Base-by-base conservation (phyloP, 2,329 filamentous ascomycete species). In the Calonectria hongkongensis region DNA sequence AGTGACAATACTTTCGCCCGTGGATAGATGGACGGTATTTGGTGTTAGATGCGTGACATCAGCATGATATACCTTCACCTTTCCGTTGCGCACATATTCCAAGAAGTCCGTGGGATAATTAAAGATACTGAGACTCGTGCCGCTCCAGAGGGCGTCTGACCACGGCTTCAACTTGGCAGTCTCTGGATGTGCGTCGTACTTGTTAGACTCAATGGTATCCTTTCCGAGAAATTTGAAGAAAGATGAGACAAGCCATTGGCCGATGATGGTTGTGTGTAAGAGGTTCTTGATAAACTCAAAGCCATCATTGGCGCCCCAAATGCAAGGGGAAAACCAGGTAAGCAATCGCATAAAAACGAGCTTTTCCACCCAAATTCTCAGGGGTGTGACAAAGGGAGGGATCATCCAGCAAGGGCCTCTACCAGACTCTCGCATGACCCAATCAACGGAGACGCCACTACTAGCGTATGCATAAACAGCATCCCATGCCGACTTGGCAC, bases 21-120 rank as follows among this genome's bases (percentile, higher is more conserved):
- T 33, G 16, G 50, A 54, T 33, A 54, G 16, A 54, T 54, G 50
- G 9, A 54, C 50, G 3, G 50, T 54, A 12, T 28, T n/a, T 18
- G 50, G 28, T n/a, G 50, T 54, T 7, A 54, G 50, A 33, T 54
- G 25, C 12, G 16, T 86, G 12, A 88, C 88, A 65, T 87, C 85
- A 5, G 87, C 85, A 9, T 92, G 85, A 62, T 88, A 84, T 0
- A 92, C 86, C 0, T 83, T 85, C 12, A 93, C 84, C 71, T 92
- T 88, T 15, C 86, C 87, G 21, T 90, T 83, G 71, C 91, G 86
- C 3, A 92, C 81, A 13, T 83, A 83, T 62, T 92, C 86, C 50
- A 81, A 89, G 76, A 92, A 88, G 76, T 89, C 85, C 4, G 85
- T 88, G 0, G 87, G 85, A 75, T 91, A 92, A 80, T 92, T 93